Evolutionary conservation across 75 land plant species (phyloP), one percentile per base, ranked within the genome.

Genomic region (Adiantum capillusveneris): DNA sequence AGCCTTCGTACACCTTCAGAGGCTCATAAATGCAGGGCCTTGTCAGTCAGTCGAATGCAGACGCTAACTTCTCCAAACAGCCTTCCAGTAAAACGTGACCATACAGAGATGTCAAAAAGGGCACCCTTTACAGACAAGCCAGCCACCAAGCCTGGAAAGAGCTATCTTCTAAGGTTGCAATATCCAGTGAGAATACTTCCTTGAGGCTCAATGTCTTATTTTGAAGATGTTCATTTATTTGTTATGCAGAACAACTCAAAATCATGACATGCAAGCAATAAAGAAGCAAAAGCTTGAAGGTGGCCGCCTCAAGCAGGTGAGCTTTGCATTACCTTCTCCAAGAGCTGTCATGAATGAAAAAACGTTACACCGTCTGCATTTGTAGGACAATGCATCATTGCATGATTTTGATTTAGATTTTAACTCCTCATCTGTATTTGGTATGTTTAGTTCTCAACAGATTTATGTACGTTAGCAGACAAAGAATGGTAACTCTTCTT

Each of bases 241-340:
- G 39, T 12, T 31, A 31, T 14, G 18, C 43, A 53, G 26, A 19
- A 29, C 26, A 58, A 19, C 20, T 58, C 14, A 13, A 11, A 63
- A 17, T 13, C 58, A 9, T 11, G 84, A 90, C 50, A 66, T 75
- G 26, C 86, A 81, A 51, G 86, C 99, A n/a, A 71, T 78, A 25
- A 95, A 95, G 64, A 80, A 82, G 68, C 96, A 90, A 53, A 90
- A 95, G 56, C 75, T 94, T 13, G 99, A 95, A 14, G 88, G 82
- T 52, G 99, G 98, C 43, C 75, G 46, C 62, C 39, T 78, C 28
- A 81, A 71, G 68, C 81, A 87, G 92, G 93, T 91, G 37, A 3
- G 3, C 37, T 9, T 34, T 34, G 7, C n/a, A 3, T 34, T 5
- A 34, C 37, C 37, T 34, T 34, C 37, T 9, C 37, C 7, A 34